Percentiles rank a stretch among this genome's conserved stretches.
These are phyloP conservation scores for Gynandropsis gynandra DNA, from an alignment of 345 rosid species.

Conservation along the genomic window DNA sequence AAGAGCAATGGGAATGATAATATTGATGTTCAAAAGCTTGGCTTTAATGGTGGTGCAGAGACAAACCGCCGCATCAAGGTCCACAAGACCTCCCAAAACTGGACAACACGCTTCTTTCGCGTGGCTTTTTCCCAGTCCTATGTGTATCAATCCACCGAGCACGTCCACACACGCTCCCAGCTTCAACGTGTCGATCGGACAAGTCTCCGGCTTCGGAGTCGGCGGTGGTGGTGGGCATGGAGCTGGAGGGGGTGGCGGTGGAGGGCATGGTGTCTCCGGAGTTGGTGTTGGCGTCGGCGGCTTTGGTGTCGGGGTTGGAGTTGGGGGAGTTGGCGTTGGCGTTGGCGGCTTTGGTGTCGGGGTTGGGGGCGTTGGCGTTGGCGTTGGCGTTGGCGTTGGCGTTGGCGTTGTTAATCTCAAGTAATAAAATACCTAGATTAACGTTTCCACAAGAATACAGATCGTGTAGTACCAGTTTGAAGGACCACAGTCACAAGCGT, in stretches of 20 bases:
- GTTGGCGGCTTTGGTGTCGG: slow-evolving; percentile 28
- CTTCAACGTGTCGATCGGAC: slow-evolving; percentile 68
- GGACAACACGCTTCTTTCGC: slow-evolving; percentile 84
- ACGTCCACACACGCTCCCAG: slow-evolving; percentile 86
- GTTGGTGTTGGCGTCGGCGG: background rate
- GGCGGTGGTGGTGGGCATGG: slow-evolving; percentile 50
- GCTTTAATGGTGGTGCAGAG: slow-evolving; percentile 77
- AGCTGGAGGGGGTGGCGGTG: slow-evolving; percentile 33
- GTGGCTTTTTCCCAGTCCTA: slow-evolving; percentile 62
- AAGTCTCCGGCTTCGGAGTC: slow-evolving; percentile 44
- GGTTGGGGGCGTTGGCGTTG: slow-evolving; percentile 18
- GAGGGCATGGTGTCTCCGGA: slow-evolving; percentile 4
- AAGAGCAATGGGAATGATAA: slow-evolving; percentile 78
- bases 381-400: slow-evolving; percentile 10
- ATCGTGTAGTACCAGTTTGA: no score
- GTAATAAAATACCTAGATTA: no score
- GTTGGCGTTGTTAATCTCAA: no score
- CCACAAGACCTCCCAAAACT: slow-evolving; percentile 57
- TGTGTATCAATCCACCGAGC: slow-evolving; percentile 65
- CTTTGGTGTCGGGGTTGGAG: slow-evolving; percentile 21
- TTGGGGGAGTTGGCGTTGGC: slow-evolving; percentile 25
- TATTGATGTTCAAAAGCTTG: slow-evolving; percentile 66
- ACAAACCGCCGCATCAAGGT: slow-evolving; percentile 82
- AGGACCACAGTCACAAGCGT: slow-evolving; percentile 26
- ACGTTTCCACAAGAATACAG: no score